Percentiles rank a stretch among this genome's conserved stretches.
These are phyloP conservation scores for Lactifluus subvellereus DNA, from an alignment of 768 basidiomycete species.

Conservation along the genomic window DNA sequence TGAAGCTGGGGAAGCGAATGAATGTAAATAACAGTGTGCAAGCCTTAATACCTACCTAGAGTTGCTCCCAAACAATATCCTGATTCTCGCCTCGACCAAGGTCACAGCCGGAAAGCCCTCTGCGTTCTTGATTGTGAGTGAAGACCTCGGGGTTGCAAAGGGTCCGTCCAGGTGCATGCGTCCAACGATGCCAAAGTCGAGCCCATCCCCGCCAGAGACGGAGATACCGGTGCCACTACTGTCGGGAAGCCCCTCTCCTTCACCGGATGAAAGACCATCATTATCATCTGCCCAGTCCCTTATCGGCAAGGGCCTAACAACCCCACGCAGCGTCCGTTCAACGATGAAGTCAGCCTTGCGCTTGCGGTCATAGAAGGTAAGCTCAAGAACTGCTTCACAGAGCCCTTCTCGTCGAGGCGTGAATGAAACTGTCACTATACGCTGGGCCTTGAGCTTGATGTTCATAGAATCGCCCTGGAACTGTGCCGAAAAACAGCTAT, in stretches of 20 bases:
- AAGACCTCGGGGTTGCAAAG: conserved; percentile 9
- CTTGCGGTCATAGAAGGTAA: conserved; percentile 6
- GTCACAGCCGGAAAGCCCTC: conserved; percentile 12
- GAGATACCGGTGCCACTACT: conserved; percentile 46
- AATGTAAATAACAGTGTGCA: not conserved
- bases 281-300: not conserved
- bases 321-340: conserved; percentile 1
- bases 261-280: not conserved
- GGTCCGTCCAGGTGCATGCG: conserved; percentile 28
- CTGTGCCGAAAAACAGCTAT: conserved; percentile 10
- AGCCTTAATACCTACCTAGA: conserved; percentile 1
- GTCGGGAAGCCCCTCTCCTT: conserved; percentile 30
- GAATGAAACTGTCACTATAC: conserved; percentile 5
- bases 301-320: not conserved
- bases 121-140: conserved; percentile 17
- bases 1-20: conserved; percentile 7
- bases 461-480: not conserved
- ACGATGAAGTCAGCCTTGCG: conserved; percentile 6
- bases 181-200: conserved; percentile 50
- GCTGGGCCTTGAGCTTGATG: conserved; percentile 1
- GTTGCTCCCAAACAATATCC: not conserved
- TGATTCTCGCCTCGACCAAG: conserved; percentile 15
- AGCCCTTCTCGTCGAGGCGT: conserved; percentile 7
- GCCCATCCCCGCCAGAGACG: conserved; percentile 29
- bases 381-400: conserved; percentile 13